phyloP scores from a whole-genome alignment of 2,329 filamentous ascomycete genomes.

The Aspergillus felis region DNA sequence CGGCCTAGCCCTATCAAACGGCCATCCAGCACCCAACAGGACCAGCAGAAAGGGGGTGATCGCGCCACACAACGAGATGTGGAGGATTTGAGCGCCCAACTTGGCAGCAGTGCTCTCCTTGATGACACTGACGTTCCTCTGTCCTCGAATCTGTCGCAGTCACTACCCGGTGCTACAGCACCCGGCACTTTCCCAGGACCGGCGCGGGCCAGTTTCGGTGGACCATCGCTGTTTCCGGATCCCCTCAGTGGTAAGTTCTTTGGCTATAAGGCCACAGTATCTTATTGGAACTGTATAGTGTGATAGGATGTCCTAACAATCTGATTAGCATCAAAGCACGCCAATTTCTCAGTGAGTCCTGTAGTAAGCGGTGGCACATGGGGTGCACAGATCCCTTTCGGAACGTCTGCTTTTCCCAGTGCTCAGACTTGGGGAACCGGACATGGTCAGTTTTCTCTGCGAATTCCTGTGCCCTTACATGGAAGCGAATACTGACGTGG shows the following conservation, averaged over 20 bases:
- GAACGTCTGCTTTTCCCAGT: conserved; percentile 33
- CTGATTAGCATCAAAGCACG: conserved; percentile 28
- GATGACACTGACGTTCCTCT: conserved; percentile 69
- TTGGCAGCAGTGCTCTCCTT: conserved; percentile 86
- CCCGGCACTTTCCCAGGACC: conserved; percentile 46
- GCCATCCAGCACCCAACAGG: conserved; percentile 66
- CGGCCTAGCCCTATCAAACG: conserved; percentile 84
- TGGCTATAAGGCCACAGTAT: background rate
- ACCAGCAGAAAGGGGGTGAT: conserved; percentile 40
- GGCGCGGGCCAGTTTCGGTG: conserved; percentile 40
- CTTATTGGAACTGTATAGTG: conserved; percentile 2
- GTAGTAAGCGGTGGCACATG: conserved; percentile 31
- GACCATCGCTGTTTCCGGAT: conserved; percentile 41
- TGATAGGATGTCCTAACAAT: conserved; percentile 14
- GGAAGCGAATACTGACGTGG: conserved; percentile 12
- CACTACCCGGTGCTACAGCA: conserved; percentile 49
- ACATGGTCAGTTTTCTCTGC: conserved; percentile 29
- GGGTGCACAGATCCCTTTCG: conserved; percentile 37
- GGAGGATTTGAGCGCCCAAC: conserved; percentile 70
- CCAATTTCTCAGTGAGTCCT: conserved; percentile 30
- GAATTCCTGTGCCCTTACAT: background rate
- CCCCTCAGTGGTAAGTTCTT: conserved; percentile 37
- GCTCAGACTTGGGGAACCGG: conserved; percentile 36
- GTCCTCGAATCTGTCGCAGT: conserved; percentile 43
- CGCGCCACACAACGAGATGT: conserved; percentile 52